Conservation (phyloP, 768 basidiomycete species). For the Kwoniella dendrophila region DNA sequence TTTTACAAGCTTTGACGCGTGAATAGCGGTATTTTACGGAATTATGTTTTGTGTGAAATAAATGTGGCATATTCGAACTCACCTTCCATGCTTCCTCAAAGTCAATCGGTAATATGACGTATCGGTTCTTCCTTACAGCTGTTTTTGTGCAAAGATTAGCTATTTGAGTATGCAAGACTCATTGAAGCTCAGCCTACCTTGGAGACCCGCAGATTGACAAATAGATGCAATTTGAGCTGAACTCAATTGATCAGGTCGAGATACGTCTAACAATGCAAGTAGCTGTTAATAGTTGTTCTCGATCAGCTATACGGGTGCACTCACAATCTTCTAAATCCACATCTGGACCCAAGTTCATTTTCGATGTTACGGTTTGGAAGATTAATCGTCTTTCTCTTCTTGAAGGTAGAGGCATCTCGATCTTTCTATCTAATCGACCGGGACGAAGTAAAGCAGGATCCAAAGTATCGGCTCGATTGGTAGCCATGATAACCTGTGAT, state of each 20-base stretch:
- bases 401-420: slow-evolving; percentile 94
- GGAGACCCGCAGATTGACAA: slow-evolving; percentile 94
- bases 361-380: slow-evolving; percentile 94
- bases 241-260: slow-evolving; percentile 90
- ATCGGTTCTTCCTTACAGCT: slow-evolving; percentile 98
- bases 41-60: not conserved
- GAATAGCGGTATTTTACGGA: slow-evolving; percentile 22
- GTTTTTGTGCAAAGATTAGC: slow-evolving; percentile 22
- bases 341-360: slow-evolving; percentile 97
- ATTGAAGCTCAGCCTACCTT: slow-evolving; percentile 63
- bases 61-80: slow-evolving; percentile 60
- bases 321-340: slow-evolving; percentile 97
- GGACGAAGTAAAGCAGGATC: slow-evolving; percentile 97
- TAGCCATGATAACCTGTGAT: slow-evolving; percentile 95
- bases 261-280: slow-evolving; percentile 69
- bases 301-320: slow-evolving; percentile 49
- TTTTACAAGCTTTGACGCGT: slow-evolving; percentile 28
- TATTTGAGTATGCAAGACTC: slow-evolving; percentile 3
- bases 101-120: slow-evolving; percentile 93
- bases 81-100: slow-evolving; percentile 99
- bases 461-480: slow-evolving; percentile 95
- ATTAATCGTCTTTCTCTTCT: slow-evolving; percentile 93
- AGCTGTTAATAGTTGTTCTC: not conserved
- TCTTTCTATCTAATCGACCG: slow-evolving; percentile 96
- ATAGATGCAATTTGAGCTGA: slow-evolving; percentile 95